Base-by-base conservation (phyloP, 371 early-diverging fungal genomes). In the Rhizopus sp. region DNA sequence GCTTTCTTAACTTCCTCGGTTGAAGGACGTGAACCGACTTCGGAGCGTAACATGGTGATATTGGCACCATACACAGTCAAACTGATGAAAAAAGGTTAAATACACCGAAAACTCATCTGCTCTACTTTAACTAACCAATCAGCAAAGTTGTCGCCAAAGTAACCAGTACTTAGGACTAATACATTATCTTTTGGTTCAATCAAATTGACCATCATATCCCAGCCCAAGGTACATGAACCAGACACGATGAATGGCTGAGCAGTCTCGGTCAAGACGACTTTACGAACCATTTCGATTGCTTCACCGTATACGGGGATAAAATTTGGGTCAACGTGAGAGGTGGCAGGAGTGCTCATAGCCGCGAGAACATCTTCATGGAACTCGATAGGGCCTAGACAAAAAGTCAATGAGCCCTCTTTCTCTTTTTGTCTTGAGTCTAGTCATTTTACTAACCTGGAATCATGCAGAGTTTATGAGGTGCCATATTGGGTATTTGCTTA, bases 131-230 rank as follows among this genome's bases (percentile, higher is more conserved):
- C 77, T 65, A 80, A 92, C 88, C 93, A 96, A 60, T 96, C 96
- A 51, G 87, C 92, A 64, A 98, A 92, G 66, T 94, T 89, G 73
- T 96, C 94, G 52, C 97, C 96, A 81, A 98, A 98, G 74, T 93
- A 91, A 16, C 98, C 98, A 34, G 93, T 93, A 75, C 88, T 92
- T 66, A 95, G 71, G 15, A 95, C 91, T 41, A 98, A 82, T n/a
- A 87, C 97, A 46, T 87, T 76, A 60, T 98, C 96, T 40, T 89
- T 91, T 34, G 86, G 86, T 72, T 96, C 94, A 10, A 96, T 60
- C 57, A 97, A 80, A 81, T 98, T 98, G 50, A 90, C 87, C 57
- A 91, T 88, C 83, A 91, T 88, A 77, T 97, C 97, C 97, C 98
- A 97, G 30, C 94, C 94, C 44, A 96, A 80, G 16, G 92, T 94